Conservation (phyloP, 169 alveolate species). For the Toxoplasma gondii region DNA sequence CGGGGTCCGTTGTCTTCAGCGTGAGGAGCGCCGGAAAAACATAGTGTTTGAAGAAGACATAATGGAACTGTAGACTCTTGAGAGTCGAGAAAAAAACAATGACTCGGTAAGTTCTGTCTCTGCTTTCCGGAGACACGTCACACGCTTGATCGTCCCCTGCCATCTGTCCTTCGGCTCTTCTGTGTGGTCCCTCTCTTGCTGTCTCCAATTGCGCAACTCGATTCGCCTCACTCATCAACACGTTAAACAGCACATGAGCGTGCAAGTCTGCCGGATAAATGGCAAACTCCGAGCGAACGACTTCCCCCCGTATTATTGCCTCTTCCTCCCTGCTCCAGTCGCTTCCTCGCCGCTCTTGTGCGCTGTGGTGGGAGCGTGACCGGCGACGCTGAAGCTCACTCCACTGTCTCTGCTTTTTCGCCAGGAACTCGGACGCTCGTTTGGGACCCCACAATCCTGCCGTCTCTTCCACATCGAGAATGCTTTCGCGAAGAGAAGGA, state of each 20-base stretch:
- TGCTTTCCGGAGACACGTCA: not conserved
- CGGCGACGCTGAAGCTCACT: not conserved
- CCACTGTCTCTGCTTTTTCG: constrained; percentile 33
- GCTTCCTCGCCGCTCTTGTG: not conserved
- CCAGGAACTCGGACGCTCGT: constrained; percentile 49
- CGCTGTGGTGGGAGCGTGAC: not conserved
- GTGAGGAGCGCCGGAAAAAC: constrained; percentile 15
- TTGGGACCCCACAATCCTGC: constrained; percentile 65
- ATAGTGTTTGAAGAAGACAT: constrained; percentile 57
- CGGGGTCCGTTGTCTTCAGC: not conserved
- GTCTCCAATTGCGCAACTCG: constrained; percentile 27
- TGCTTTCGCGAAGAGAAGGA: not conserved
- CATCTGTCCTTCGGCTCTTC: not conserved
- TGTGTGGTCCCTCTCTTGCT: not conserved
- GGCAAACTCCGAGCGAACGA: constrained; percentile 23
- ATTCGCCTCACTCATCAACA: constrained; percentile 28
- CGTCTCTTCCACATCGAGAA: not conserved
- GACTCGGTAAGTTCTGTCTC: not conserved
- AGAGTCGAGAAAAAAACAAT: constrained; percentile 42
- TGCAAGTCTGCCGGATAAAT: constrained; percentile 62
- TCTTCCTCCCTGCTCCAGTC: not conserved
- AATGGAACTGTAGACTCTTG: constrained; percentile 56
- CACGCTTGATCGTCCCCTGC: not conserved
- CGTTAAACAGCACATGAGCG: constrained; percentile 50
- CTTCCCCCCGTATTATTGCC: not conserved